phyloP scores from a whole-genome alignment of 225 moss, liverwort and hornwort species.

The Marchantia polymorpha region DNA sequence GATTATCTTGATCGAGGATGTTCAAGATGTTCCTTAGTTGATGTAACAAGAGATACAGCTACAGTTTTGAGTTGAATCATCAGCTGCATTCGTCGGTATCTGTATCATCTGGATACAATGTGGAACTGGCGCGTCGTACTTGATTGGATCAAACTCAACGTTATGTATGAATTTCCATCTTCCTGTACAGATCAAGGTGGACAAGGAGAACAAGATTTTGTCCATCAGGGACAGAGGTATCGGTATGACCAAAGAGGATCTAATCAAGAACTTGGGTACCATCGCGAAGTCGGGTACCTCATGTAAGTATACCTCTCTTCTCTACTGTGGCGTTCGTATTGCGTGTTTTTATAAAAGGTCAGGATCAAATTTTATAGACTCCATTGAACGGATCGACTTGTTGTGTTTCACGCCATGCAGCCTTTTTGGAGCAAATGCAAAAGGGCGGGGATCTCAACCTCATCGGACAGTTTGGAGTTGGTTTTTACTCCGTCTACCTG shows the following conservation, averaged over 20 bases:
- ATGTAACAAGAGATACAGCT: background rate
- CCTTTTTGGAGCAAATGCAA: constrained; percentile 95
- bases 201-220: constrained; percentile 67
- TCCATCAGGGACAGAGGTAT: constrained; percentile 78
- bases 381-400: background rate
- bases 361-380: background rate
- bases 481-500: constrained; percentile 96
- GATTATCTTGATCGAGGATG: background rate
- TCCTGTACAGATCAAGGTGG: constrained; percentile 72
- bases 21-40: no score
- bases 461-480: constrained; percentile 98
- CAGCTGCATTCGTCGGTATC: background rate
- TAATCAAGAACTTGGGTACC: constrained; percentile 93
- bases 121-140: background rate
- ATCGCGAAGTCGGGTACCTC: constrained; percentile 99
- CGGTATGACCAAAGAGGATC: constrained; percentile 94
- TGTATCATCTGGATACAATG: background rate
- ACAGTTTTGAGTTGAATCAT: background rate
- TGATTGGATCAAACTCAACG: background rate
- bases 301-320: constrained; percentile 36
- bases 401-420: constrained; percentile 33
- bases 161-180: background rate
- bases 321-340: background rate
- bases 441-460: constrained; percentile 93
- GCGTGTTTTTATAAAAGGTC: no score